phyloP scores from a whole-genome alignment of 2,329 filamentous ascomycete species.

The Fonsecaea multimorphosa region DNA sequence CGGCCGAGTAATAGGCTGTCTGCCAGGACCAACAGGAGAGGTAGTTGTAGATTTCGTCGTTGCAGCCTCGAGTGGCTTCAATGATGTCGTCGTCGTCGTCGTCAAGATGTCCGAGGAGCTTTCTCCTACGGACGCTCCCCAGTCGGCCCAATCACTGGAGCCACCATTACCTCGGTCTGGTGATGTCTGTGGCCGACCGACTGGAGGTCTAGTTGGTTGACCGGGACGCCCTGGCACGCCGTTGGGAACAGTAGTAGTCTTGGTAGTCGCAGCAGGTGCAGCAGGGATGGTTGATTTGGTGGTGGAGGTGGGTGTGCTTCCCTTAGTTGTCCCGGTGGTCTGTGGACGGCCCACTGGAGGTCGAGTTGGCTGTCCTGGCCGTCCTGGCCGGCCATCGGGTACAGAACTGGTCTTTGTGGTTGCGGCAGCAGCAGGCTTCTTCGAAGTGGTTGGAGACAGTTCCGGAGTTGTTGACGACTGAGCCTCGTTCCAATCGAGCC shows the following conservation, averaged over 20 bases:
- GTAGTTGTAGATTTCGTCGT: conserved; percentile 5
- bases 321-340: background rate
- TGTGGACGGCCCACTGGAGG: background rate
- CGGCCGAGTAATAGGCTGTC: background rate
- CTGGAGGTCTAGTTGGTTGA: background rate
- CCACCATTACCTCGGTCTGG: background rate
- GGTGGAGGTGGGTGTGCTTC: too few species aligned
- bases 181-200: background rate
- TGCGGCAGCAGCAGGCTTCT: background rate
- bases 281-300: background rate
- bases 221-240: background rate
- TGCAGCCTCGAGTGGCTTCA: background rate
- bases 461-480: background rate
- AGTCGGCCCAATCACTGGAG: background rate
- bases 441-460: background rate
- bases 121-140: background rate
- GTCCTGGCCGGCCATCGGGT: background rate
- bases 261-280: background rate
- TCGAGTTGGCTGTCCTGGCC: background rate
- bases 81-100: background rate
- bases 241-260: background rate
- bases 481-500: background rate
- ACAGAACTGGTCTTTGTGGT: background rate
- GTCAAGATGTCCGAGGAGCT: background rate
- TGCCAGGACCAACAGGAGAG: background rate